Percentiles rank a stretch among this genome's conserved stretches.
These are phyloP conservation scores for Termitomyces sp. DNA, from an alignment of 768 basidiomycete genomes.

Conservation along the genomic window DNA sequence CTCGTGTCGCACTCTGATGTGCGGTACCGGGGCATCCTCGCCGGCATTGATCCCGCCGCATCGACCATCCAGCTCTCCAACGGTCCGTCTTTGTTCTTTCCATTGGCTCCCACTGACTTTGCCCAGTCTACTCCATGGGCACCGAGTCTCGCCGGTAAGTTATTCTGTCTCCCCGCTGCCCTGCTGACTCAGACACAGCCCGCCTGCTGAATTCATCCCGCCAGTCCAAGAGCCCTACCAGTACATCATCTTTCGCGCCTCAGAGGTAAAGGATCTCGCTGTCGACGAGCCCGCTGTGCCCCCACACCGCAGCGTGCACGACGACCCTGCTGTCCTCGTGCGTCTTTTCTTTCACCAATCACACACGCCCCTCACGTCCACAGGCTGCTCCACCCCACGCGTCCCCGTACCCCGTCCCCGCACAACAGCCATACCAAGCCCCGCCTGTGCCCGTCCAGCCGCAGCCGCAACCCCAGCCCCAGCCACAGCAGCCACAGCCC, in stretches of 20 bases:
- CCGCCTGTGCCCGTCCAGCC: neutral
- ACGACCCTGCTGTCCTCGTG: conserved; percentile 78
- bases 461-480: conserved; percentile 7
- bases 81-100: conserved; percentile 37
- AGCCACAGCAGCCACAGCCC: neutral
- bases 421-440: neutral
- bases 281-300: conserved; percentile 58
- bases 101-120: neutral
- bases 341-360: neutral
- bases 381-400: conserved; percentile 8
- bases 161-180: neutral
- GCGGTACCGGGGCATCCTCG: conserved; percentile 82
- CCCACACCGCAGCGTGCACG: conserved; percentile 58
- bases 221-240: conserved; percentile 80
- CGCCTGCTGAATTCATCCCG: conserved; percentile 73
- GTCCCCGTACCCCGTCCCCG: conserved; percentile 6
- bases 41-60: conserved; percentile 78
- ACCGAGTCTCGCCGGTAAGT: conserved; percentile 77
- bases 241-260: conserved; percentile 88
- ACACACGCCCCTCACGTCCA: neutral
- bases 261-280: conserved; percentile 82
- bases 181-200: conserved; percentile 29
- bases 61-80: conserved; percentile 87
- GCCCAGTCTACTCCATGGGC: conserved; percentile 77
- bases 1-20: conserved; percentile 63